These are phyloP conservation scores for Firmiana major DNA, from an alignment of 345 rosid genomes.

Conservation along the genomic window DNA sequence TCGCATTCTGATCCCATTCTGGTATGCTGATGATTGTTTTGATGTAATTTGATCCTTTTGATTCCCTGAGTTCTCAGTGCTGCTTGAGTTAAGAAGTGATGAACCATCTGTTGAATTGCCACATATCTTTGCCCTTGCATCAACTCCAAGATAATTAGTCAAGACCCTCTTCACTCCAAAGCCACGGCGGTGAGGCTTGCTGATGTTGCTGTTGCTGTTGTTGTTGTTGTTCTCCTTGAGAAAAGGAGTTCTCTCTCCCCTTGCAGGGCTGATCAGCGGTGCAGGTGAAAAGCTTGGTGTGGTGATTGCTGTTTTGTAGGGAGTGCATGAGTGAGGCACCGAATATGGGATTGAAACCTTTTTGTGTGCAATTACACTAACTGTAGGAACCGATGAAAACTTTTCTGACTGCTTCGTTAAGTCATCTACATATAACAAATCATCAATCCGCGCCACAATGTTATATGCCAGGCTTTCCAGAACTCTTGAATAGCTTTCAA, in stretches of 20 bases:
- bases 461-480: conserved; percentile 87
- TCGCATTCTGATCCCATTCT: conserved; percentile 14
- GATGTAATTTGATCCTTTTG: conserved; percentile 15
- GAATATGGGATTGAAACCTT: conserved; percentile 60
- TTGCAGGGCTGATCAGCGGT: conserved; percentile 54
- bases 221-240: conserved; percentile 34
- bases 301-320: conserved; percentile 57
- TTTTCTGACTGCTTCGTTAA: conserved; percentile 71
- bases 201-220: conserved; percentile 31
- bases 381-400: conserved; percentile 49
- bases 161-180: conserved; percentile 82
- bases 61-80: conserved; percentile 20
- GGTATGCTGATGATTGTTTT: conserved; percentile 16
- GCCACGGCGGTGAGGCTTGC: conserved; percentile 63
- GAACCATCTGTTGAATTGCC: conserved; percentile 42
- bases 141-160: conserved; percentile 74
- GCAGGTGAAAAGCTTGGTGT: conserved; percentile 74
- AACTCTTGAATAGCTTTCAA: conserved; percentile 95
- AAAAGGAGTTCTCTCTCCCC: conserved; percentile 68
- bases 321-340: conserved; percentile 57
- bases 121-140: conserved; percentile 53
- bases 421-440: conserved; percentile 85
- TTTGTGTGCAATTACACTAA: conserved; percentile 52
- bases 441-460: conserved; percentile 83
- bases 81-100: conserved; percentile 19